Base-by-base conservation (phyloP, 129 eudicot genomes). In the Mikania micrantha region DNA sequence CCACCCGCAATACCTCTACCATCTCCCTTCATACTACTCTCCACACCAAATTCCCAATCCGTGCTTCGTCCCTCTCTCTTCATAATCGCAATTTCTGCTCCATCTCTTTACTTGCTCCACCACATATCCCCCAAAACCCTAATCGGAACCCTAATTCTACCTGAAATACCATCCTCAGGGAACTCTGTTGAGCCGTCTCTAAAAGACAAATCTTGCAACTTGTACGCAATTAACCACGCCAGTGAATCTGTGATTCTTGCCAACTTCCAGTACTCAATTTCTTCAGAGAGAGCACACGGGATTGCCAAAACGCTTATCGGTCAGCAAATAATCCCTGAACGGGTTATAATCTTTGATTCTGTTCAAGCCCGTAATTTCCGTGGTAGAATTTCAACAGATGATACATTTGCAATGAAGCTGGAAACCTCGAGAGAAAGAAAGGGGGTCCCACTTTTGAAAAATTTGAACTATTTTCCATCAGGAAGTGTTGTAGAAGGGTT, bases 1-100 rank as follows among this genome's bases (percentile, higher is more conserved):
- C 98, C 95, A 58, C 91, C 96, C 22, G 66, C 92, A 25, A 79
- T 85, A 66, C 74, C 85, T 62, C 84, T 93, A 35, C 98, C 98
- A 12, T 67, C 82, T 16, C 96, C 98, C 3, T 82, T 84, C 72
- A 64, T 86, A 7, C 61, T 85, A 44, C 85, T 89, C 79, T 77
- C 96, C 1, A 41, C 44, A 36, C 67, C 90, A 25, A 80, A 67
- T 35, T 63, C 85, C 21, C 74, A 78, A 25, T 72, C 80, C 59
- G 75, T 75, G 59, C 72, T 86, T 50, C 42, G 66, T 49, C 95
- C 98, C 42, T 86, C 95, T 36, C 95, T 89, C 38, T 84, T 93
- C 64, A 69, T 93, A 39, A 77, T 93, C 42, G 92, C 96, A 45
- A 71, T 93, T 31, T 93, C 98, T 15, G 56, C 88, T 39, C 95